These are phyloP conservation scores for Hyphodiscus sp. DNA, from an alignment of 2,329 filamentous ascomycete genomes.

Conservation along the genomic window DNA sequence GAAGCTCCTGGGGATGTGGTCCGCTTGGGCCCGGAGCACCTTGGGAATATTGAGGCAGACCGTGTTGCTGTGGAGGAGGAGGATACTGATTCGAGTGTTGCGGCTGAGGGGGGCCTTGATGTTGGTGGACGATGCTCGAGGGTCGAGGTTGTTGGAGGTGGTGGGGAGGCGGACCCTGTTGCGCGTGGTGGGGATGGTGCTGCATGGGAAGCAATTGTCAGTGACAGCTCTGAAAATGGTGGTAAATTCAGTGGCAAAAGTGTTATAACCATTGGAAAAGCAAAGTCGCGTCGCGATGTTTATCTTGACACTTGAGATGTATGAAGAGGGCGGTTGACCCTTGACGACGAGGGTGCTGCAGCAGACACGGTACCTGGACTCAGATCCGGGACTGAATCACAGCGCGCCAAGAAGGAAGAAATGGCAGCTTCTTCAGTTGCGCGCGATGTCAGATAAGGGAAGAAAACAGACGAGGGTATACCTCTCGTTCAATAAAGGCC, in stretches of 20 bases:
- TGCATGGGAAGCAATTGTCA: slow-evolving; percentile 38
- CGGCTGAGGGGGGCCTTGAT: slow-evolving; percentile 50
- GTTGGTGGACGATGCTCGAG: slow-evolving; percentile 66
- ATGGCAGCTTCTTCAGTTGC: slow-evolving; percentile 2
- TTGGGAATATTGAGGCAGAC: slow-evolving; percentile 63
- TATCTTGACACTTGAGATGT: slow-evolving; percentile 25
- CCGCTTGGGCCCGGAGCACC: slow-evolving; percentile 54
- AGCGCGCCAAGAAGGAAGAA: slow-evolving; percentile 16
- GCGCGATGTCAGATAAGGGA: neutral
- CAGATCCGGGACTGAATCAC: slow-evolving; percentile 24
- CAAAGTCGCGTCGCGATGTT: slow-evolving; percentile 28
- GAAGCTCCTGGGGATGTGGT: slow-evolving; percentile 58
- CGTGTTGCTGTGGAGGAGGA: slow-evolving; percentile 45
- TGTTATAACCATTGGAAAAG: slow-evolving; percentile 30
- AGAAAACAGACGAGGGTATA: slow-evolving; percentile 24
- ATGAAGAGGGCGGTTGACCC: slow-evolving; percentile 25
- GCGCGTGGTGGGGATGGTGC: slow-evolving; percentile 69
- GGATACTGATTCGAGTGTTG: slow-evolving; percentile 63
- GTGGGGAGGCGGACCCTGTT: slow-evolving; percentile 63
- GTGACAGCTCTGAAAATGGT: slow-evolving; percentile 16
- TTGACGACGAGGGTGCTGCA: slow-evolving; percentile 30
- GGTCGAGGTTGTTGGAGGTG: slow-evolving; percentile 65
- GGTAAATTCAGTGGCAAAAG: slow-evolving; percentile 22
- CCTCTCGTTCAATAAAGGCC: slow-evolving; percentile 28
- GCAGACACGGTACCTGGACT: slow-evolving; percentile 24